Base-by-base conservation (phyloP, 2,329 filamentous ascomycete genomes). In the Herpotrichia juniperi region DNA sequence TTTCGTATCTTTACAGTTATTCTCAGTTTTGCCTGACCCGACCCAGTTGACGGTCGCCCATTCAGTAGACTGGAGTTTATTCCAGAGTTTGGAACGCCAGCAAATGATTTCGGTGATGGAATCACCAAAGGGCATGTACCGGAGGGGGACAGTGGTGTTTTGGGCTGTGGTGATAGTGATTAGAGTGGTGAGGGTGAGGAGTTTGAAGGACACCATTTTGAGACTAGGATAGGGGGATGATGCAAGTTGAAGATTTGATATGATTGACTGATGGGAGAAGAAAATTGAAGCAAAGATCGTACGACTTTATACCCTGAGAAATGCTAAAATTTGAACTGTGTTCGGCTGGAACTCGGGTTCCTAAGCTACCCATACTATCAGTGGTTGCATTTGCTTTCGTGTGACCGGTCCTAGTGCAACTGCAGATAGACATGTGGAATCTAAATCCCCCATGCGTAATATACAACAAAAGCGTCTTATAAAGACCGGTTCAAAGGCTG, bases 61-160 rank as follows among this genome's bases (percentile, higher is more conserved):
- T 43, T 74, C 71, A 7, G 75, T 76, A 19, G 53, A 46, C 59
- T 76, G 74, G 5, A 78, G 59, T 57, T 71, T 73, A 40, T 78
- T 58, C 75, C 74, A 78, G 26, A 78, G 67, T 55, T 74, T 69
- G 16, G 74, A 59, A 11, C 75, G 72, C 75, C 76, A 78, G 68
- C 76, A 79, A 44, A 75, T 64, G 57, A 75, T 76, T 50, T 79
- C 74, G 1, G 74, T 78, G 58, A 78, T 78, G 42, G 69, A 74
- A 64, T 78, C 75, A 37, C 76, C 76, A 40, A 79, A 77, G 9
- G 76, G 76, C 76, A 79, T 77, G 53, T 67, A 69, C 17, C 66
- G 63, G 4, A 40, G 37, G 31, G 9, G 31, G 24, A 69, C 51
- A 8, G 57, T 56, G 8, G 50, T 28, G 34, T 64, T 62, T 42